Evolutionary conservation across 306 rosid genomes (phyloP).

Genomic region (Quercus alba): DNA sequence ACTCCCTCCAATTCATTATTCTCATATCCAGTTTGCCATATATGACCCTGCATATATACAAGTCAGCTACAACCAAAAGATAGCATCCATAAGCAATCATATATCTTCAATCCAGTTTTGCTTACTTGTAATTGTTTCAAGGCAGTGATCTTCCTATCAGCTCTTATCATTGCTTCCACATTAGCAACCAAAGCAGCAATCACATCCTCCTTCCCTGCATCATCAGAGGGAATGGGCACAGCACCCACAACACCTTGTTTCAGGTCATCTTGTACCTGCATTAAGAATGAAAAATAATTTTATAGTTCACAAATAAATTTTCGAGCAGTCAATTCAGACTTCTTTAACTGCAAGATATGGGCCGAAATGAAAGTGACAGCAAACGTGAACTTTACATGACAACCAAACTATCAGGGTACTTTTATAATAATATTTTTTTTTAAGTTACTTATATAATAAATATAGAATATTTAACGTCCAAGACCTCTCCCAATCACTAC

Average conservation of each 20-base stretch:
- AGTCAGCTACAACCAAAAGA: slow-evolving; percentile 24
- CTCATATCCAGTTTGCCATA: slow-evolving; percentile 87
- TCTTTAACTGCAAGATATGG: background rate
- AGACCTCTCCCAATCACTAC: no score
- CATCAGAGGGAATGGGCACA: slow-evolving; percentile 74
- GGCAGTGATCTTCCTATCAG: slow-evolving; percentile 90
- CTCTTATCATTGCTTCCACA: slow-evolving; percentile 89
- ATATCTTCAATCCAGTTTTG: slow-evolving; percentile 10
- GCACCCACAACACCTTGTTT: slow-evolving; percentile 72
- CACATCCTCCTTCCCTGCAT: slow-evolving; percentile 72
- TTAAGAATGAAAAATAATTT: slow-evolving; percentile 1
- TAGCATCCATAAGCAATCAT: slow-evolving; percentile 3
- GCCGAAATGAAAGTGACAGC: background rate
- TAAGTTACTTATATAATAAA: no score
- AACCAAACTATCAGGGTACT: no score
- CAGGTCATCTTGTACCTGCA: slow-evolving; percentile 82
- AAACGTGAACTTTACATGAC: no score
- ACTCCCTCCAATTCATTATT: slow-evolving; percentile 80
- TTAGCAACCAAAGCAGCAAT: slow-evolving; percentile 79
- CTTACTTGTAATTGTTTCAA: slow-evolving; percentile 92
- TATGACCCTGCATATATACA: slow-evolving; percentile 73
- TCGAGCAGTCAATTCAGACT: slow-evolving; percentile 7
- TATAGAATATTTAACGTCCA: no score
- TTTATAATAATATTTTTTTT: no score
- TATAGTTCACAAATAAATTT: background rate